Evolutionary conservation across 2,329 filamentous ascomycete species (phyloP), one percentile per base, ranked within the genome.

Genomic region (Pestalotiopsis sp.): DNA sequence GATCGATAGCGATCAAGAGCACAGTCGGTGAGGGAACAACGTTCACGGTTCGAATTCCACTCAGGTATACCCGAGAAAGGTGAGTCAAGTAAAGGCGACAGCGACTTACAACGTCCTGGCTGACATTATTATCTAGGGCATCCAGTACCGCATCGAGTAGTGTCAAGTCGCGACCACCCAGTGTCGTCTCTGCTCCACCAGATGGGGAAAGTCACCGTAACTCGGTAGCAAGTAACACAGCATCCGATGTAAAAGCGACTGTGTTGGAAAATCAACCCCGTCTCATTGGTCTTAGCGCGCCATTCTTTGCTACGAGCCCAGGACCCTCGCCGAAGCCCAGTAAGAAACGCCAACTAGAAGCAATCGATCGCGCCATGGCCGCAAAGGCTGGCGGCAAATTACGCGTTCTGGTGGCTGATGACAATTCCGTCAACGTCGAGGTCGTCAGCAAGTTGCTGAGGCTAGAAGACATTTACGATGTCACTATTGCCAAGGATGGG

Each of bases 401-500:
- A 57, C 90, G 92, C 20, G 93, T 97, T 0, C 85, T 98, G 9
- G 94, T 98, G 13, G 95, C 95, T 0, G 95, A 98, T 71, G 84
- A 88, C 76, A 88, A 86, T 77, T 83, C 82, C 36, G 87, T 86
- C 72, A 89, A 90, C 69, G 84, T 89, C 69, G 84, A 89, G 71
- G 85, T 87, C 0, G 84, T 88, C 39, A 87, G 88, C 74, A 83
- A 87, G 66, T 89, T 91, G 87, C 82, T 91, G 36, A 94, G 94
- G 78, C 86, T 94, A 0, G 92, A 94, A 76, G 90, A 92, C 41
- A 87, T 94, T n/a, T 92, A 92, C 78, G 93, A 97, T 77, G 94
- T 97, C 17, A 95, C 93, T 0, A 91, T 97, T 65, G 95, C 94
- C 66, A 93, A 94, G 77, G 92, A 94, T 75, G 92, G 92, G 0